Conservation (phyloP, 805 yeast genomes). For the Yamadazyma endophytica region DNA sequence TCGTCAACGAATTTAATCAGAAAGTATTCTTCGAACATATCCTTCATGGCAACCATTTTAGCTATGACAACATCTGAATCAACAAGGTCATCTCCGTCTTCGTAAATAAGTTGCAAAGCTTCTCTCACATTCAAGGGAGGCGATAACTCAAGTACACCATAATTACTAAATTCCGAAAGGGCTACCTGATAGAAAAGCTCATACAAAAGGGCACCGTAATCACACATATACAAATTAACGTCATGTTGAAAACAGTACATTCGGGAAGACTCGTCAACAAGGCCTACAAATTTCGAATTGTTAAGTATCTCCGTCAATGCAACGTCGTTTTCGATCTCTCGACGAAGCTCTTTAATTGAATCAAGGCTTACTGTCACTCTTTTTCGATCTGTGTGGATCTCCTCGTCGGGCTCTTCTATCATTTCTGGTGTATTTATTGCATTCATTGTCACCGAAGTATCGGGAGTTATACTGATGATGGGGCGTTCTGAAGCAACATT, state of each 20-base stretch:
- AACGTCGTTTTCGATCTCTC: slow-evolving; percentile 41
- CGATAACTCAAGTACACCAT: slow-evolving; percentile 45
- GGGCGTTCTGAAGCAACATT: too few species aligned
- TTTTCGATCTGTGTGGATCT: slow-evolving; percentile 4
- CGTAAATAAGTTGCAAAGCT: slow-evolving; percentile 35
- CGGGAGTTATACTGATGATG: too few species aligned
- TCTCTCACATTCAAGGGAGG: slow-evolving; percentile 21
- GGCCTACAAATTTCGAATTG: slow-evolving; percentile 72
- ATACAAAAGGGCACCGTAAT: slow-evolving; percentile 64
- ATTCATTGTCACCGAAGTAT: background rate
- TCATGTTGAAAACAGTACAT: slow-evolving; percentile 83
- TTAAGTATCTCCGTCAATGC: slow-evolving; percentile 66
- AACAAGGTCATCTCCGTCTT: slow-evolving; percentile 10
- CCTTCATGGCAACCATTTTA: slow-evolving; percentile 46
- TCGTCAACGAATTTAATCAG: slow-evolving; percentile 41
- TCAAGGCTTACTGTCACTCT: slow-evolving; percentile 44
- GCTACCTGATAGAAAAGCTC: slow-evolving; percentile 82
- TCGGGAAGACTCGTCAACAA: slow-evolving; percentile 68
- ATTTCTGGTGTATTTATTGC: background rate
- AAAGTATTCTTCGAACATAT: slow-evolving; percentile 83
- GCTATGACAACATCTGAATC: slow-evolving; percentile 14
- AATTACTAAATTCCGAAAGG: slow-evolving; percentile 74
- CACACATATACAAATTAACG: slow-evolving; percentile 71
- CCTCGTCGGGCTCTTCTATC: too few species aligned
- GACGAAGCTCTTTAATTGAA: slow-evolving; percentile 56